Base-by-base conservation (phyloP, 208 protist species). In the Leptomonas seymouri region DNA sequence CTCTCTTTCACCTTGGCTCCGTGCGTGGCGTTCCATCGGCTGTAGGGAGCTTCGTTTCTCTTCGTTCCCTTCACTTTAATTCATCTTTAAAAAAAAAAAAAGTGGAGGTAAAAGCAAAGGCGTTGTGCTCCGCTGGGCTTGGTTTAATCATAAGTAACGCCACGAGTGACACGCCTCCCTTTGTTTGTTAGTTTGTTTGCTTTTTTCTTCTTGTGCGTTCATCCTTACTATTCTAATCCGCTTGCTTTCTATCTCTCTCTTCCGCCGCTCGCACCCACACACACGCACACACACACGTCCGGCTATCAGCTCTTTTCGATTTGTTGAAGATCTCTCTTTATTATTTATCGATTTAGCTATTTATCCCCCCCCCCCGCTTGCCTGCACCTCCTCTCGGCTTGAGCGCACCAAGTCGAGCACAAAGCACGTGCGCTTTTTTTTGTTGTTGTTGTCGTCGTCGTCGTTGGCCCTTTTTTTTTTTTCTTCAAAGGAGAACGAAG, bases 391-490 rank as follows among this genome's bases (percentile, higher is more conserved):
- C 39, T 44, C 14, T 7, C 39, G 7, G 14, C 14, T 67, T 56
- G 46, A n/a, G n/a, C n/a, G n/a, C n/a, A n/a, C n/a, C n/a, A n/a
- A n/a, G n/a, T n/a, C n/a, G n/a, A n/a, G n/a, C n/a, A n/a, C n/a
- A n/a, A n/a, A n/a, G n/a, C n/a, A n/a, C n/a, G n/a, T n/a, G n/a
- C n/a, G n/a, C n/a, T n/a, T n/a, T n/a, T n/a, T n/a, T n/a, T n/a
- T 46, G 7, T 45, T 59, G 56, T 9, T 57, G 27, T 55, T 55
- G 39, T 20, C 50, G 34, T 44, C 46, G 23, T 48, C 56, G 30
- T 54, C 63, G 28, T 34, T 69, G 45, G 1, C 21, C 12, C 31
- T 9, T 6, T n/a, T 50, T 64, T 64, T 42, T 36, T 64, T 51
- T 46, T 50, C 34, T 49, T 64, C n/a, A n/a, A n/a, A n/a, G n/a